Percentiles rank a stretch among this genome's conserved stretches.
phyloP scores from a whole-genome alignment of 2,329 filamentous ascomycete genomes.

The Madurella fahalii region DNA sequence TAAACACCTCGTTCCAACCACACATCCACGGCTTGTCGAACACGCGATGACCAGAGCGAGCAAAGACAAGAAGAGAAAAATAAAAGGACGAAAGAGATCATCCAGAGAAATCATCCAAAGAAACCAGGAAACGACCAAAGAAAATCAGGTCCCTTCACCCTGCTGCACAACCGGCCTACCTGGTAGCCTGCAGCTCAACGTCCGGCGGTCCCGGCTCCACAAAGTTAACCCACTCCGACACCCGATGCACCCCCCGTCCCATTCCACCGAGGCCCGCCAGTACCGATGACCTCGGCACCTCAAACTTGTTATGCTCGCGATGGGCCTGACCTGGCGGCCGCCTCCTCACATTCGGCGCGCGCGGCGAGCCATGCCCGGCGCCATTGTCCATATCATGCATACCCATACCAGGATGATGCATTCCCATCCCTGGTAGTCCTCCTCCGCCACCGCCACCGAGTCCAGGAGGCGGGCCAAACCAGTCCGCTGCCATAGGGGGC shows the following conservation, averaged over 20 bases:
- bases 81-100: no score
- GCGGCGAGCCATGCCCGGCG: slow-evolving; percentile 11
- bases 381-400: slow-evolving; percentile 5
- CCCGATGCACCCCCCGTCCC: slow-evolving; percentile 44
- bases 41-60: background rate
- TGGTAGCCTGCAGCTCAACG: background rate
- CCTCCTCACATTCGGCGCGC: slow-evolving; percentile 20
- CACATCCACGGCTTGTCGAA: background rate
- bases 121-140: background rate
- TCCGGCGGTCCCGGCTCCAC: slow-evolving; percentile 41
- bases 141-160: background rate
- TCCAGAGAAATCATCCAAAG: no score
- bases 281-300: slow-evolving; percentile 37
- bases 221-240: slow-evolving; percentile 47
- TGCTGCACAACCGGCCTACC: background rate
- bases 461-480: slow-evolving; percentile 13
- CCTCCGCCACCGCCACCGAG: no score
- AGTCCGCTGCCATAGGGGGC: slow-evolving; percentile 21
- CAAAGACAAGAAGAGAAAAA: no score
- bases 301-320: slow-evolving; percentile 22
- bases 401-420: background rate
- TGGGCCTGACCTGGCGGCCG: slow-evolving; percentile 19
- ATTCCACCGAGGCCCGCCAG: slow-evolving; percentile 46
- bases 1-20: background rate
- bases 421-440: slow-evolving; percentile 22